phyloP scores from a whole-genome alignment of 176 grass and related monocot genomes.

The Aegilops sharonensis region DNA sequence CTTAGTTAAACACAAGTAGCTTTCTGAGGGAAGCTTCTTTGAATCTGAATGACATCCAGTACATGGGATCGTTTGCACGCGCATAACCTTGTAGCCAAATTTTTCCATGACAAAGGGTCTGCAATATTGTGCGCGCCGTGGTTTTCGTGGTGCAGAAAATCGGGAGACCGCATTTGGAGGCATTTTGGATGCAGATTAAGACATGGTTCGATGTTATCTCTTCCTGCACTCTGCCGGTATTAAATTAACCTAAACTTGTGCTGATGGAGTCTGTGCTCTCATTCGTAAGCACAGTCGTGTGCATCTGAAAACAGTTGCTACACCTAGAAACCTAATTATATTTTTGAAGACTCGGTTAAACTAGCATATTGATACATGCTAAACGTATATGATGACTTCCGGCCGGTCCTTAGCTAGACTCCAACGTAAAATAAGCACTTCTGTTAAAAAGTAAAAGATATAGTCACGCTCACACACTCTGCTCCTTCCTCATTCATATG shows the following conservation, averaged over 20 bases:
- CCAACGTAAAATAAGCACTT: neutral
- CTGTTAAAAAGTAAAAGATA: neutral
- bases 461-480: neutral
- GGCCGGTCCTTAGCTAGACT: neutral
- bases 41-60: slow-evolving; percentile 25
- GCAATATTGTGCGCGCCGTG: neutral
- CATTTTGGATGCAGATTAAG: slow-evolving; percentile 15
- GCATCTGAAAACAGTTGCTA: slow-evolving; percentile 17
- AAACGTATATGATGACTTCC: neutral
- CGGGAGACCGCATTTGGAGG: slow-evolving; percentile 2
- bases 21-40: slow-evolving; percentile 44
- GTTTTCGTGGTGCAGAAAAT: slow-evolving; percentile 20
- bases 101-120: neutral
- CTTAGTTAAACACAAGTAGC: slow-evolving; percentile 37
- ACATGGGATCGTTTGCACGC: slow-evolving; percentile 19
- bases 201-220: slow-evolving; percentile 31
- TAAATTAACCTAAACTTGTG: neutral
- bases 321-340: neutral
- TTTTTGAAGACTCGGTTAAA: neutral
- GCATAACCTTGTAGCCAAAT: neutral
- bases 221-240: neutral
- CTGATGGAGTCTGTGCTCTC: neutral
- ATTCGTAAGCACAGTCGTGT: slow-evolving; percentile 17
- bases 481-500: neutral
- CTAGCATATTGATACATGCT: neutral